Conservation (phyloP, 2,329 filamentous ascomycete species). For the Monosporascus sp. region DNA sequence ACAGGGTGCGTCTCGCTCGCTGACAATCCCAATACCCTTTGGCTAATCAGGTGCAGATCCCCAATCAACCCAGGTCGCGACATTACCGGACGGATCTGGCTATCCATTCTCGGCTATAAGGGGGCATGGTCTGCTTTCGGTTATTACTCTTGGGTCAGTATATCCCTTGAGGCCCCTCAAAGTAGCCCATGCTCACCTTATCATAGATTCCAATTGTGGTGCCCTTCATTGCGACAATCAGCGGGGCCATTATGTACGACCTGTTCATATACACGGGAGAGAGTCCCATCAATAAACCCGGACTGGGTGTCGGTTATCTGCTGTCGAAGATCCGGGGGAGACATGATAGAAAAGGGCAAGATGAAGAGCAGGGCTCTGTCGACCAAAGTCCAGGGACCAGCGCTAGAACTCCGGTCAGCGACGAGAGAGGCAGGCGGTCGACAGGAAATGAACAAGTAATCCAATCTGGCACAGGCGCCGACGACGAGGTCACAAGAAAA, state of each 20-base stretch:
- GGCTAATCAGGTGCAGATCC: not conserved
- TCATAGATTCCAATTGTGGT: slow-evolving; percentile 64
- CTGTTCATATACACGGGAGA: slow-evolving; percentile 63
- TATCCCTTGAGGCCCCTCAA: not conserved
- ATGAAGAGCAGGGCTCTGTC: not conserved
- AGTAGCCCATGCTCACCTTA: not conserved
- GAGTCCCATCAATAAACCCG: slow-evolving; percentile 65
- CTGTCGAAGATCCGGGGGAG: not conserved
- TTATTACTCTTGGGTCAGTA: slow-evolving; percentile 67
- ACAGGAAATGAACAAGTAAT: not conserved
- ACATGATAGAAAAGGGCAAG: not conserved
- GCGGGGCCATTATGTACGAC: slow-evolving; percentile 64
- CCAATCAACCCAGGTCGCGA: slow-evolving; percentile 68
- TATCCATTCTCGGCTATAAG: slow-evolving; percentile 64
- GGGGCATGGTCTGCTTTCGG: slow-evolving; percentile 60
- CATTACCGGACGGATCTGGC: slow-evolving; percentile 63
- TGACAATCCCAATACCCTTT: not conserved
- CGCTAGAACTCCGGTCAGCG: not conserved
- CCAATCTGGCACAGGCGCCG: not conserved
- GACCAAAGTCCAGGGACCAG: not conserved
- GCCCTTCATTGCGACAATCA: slow-evolving; percentile 59
- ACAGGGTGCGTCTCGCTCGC: slow-evolving; percentile 54
- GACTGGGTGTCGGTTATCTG: slow-evolving; percentile 55
- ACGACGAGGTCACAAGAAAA: not conserved
- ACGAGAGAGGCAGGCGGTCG: not conserved